Base-by-base conservation (phyloP, 2,329 filamentous ascomycete species). In the Rutstroemia sp. region DNA sequence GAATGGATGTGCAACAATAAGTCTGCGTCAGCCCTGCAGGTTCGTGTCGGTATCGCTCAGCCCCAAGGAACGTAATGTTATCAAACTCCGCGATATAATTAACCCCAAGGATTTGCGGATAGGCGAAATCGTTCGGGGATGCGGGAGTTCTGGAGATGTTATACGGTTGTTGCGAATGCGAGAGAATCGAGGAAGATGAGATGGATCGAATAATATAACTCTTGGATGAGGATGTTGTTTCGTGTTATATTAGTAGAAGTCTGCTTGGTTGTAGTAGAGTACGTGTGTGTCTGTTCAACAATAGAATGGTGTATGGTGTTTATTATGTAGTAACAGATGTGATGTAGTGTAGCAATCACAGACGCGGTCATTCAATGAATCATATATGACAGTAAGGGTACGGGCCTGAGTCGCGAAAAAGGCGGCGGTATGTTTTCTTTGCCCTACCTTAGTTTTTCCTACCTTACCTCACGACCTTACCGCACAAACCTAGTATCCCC, bases 11-110 rank as follows among this genome's bases (percentile, higher is more conserved):
- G 52, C 48, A 54, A 54, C 52, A 34, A 49, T 54, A 54, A 54
- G 52, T 54, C 51, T 48, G 27, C 51, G 51, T 53, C 51, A 53
- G 51, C 51, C 42, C 52, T 54, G 52, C 44, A 49, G 34, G 27
- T 49, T 39, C 42, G 44, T 54, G 38, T 54, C 34, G 52, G 27
- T 48, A 38, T 54, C 39, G 18, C 39, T 42, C 39, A 42, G 39
- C 39, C 39, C 39, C 39, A 42, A 42, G 39, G 39, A 42, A 42
- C 8, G 18, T 42, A 42, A 18, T 42, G 30, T 12, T 42, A 42
- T 42, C 39, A 42, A 18, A 42, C 39, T 42, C 39, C 3, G 39
- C 18, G 18, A 18, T 42, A 4, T 42, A 42, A 18, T 19, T 42
- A 42, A 14, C 14, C 16, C 18, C 18, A 42, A 42, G 39, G 39